Conservation (phyloP, 73 alveolate genomes). For the Paramecium biaurelia region DNA sequence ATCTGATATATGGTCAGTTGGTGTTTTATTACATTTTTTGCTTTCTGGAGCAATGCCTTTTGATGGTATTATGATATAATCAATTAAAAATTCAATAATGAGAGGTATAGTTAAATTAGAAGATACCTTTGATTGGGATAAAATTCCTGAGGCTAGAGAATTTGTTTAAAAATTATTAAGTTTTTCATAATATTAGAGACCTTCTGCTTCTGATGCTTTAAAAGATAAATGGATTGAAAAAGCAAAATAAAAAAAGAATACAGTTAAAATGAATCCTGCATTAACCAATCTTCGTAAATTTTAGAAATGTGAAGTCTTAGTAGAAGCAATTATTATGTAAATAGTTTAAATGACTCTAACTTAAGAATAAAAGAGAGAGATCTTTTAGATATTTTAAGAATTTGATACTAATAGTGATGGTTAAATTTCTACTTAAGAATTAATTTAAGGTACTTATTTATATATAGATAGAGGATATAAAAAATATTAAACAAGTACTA, state of each 20-base stretch:
- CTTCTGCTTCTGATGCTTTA: conserved; percentile 76
- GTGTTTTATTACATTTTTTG: conserved; percentile 46
- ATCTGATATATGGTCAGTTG: conserved; percentile 61
- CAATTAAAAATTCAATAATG: conserved; percentile 64
- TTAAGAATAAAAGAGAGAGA: background rate
- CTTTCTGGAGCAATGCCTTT: conserved; percentile 54
- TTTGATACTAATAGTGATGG: conserved; percentile 34
- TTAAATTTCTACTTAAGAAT: background rate
- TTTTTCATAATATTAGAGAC: conserved; percentile 70
- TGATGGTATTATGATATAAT: conserved; percentile 60
- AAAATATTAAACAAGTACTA: background rate
- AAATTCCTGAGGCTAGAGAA: conserved; percentile 73
- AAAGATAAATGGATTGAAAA: conserved; percentile 72
- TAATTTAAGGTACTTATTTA: background rate
- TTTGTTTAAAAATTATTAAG: conserved; percentile 72
- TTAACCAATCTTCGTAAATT: background rate
- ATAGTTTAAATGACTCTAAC: background rate
- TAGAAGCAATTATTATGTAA: conserved; percentile 1
- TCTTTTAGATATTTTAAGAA: background rate
- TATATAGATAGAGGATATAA: conserved; percentile 6
- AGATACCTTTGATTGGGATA: conserved; percentile 75
- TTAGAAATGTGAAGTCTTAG: background rate
- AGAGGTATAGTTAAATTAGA: conserved; percentile 61
- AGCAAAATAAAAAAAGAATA: background rate
- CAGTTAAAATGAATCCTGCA: background rate